Conservation (phyloP, 805 yeast genomes). For the Myxozyma neotropica region DNA sequence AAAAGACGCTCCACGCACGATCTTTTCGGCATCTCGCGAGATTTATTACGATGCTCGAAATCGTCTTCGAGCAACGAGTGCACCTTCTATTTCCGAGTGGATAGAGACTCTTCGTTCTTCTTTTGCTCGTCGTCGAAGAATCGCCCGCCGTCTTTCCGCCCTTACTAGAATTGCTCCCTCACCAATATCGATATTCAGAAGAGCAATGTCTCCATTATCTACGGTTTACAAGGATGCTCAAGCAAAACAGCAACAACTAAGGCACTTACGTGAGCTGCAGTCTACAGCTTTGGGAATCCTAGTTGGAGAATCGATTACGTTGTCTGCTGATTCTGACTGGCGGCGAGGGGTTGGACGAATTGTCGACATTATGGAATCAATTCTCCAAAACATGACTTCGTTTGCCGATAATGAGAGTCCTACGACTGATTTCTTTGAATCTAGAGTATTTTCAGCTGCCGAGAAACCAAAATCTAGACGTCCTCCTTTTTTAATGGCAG, state of each 20-base stretch:
- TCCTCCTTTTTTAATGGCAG: slow-evolving; percentile 29
- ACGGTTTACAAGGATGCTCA: slow-evolving; percentile 31
- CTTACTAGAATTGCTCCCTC: background rate
- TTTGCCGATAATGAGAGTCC: background rate
- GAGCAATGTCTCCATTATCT: slow-evolving; percentile 32
- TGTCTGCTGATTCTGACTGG: slow-evolving; percentile 29
- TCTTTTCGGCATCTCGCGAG: slow-evolving; percentile 19
- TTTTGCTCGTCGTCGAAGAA: slow-evolving; percentile 6
- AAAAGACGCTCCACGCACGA: slow-evolving; percentile 29
- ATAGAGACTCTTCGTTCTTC: slow-evolving; percentile 13
- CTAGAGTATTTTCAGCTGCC: slow-evolving; percentile 7
- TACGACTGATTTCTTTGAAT: slow-evolving; percentile 10
- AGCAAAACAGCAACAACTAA: slow-evolving; percentile 23
- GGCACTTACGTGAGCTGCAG: slow-evolving; percentile 32
- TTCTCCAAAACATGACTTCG: slow-evolving; percentile 8
- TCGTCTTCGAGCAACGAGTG: slow-evolving; percentile 2
- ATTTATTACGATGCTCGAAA: slow-evolving; percentile 27
- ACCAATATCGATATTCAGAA: slow-evolving; percentile 1
- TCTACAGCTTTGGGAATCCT: slow-evolving; percentile 35
- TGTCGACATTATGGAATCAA: slow-evolving; percentile 25
- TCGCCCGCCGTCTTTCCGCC: background rate
- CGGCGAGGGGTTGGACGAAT: slow-evolving; percentile 25
- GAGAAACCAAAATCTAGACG: background rate
- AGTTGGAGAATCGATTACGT: slow-evolving; percentile 29
- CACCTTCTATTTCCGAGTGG: slow-evolving; percentile 23